phyloP scores from a whole-genome alignment of 2,329 filamentous ascomycete genomes.

The Lachnellula cervina region DNA sequence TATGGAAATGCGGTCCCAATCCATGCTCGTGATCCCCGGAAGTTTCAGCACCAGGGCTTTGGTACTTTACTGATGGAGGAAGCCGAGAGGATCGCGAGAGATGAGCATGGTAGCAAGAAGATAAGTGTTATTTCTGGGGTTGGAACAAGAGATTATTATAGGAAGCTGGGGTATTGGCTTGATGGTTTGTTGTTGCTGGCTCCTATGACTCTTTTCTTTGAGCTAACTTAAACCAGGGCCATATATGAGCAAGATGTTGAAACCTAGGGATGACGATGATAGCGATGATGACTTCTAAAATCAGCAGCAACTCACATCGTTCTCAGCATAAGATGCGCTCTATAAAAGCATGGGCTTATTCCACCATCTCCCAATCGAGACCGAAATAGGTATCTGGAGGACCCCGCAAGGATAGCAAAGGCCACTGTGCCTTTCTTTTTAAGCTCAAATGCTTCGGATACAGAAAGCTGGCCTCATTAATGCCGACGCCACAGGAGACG shows the following conservation, averaged over 20 bases:
- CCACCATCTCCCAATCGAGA: no score
- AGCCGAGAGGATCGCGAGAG: slow-evolving; percentile 87
- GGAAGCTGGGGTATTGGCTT: slow-evolving; percentile 84
- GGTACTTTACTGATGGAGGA: slow-evolving; percentile 97
- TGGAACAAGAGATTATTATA: slow-evolving; percentile 92
- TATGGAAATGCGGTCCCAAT: slow-evolving; percentile 98
- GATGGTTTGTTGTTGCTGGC: slow-evolving; percentile 64
- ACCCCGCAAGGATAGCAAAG: no score
- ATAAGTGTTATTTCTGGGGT: slow-evolving; percentile 98
- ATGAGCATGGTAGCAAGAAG: slow-evolving; percentile 91
- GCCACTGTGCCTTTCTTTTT: no score
- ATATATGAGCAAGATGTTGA: slow-evolving; percentile 32
- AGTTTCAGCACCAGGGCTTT: slow-evolving; percentile 98
- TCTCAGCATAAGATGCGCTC: no score
- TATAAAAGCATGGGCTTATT: no score
- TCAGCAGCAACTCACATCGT: background rate
- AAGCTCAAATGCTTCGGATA: no score
- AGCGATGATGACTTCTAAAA: slow-evolving; percentile 27
- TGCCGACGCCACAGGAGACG: no score
- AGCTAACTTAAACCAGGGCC: slow-evolving; percentile 20
- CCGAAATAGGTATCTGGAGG: no score
- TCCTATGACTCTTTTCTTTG: background rate
- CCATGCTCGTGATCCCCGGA: slow-evolving; percentile 88
- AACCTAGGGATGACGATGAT: slow-evolving; percentile 28
- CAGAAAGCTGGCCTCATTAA: no score